Percentiles rank a stretch among this genome's conserved stretches.
Evolutionary conservation across 179 eudicot species (phyloP).

Genomic region (Vitellaria paradoxa): DNA sequence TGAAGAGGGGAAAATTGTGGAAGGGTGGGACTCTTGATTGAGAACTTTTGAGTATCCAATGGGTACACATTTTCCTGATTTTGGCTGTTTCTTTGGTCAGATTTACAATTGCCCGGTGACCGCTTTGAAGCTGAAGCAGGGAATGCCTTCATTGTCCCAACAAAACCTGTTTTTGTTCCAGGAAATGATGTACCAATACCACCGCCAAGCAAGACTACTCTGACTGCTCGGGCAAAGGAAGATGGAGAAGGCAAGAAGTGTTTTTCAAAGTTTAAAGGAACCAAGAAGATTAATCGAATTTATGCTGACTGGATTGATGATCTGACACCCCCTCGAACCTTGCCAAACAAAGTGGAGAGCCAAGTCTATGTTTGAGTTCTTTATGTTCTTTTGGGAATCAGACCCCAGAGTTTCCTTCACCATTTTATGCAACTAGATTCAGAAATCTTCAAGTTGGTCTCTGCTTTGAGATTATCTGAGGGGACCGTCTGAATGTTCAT

Average conservation of each 20-base stretch:
- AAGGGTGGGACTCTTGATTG: no score
- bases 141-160: background rate
- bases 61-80: no score
- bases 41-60: no score
- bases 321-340: slow-evolving; percentile 12
- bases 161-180: slow-evolving; percentile 9
- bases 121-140: slow-evolving; percentile 15
- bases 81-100: slow-evolving; percentile 1
- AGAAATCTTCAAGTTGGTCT: background rate
- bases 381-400: background rate
- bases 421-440: background rate
- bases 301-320: slow-evolving; percentile 24
- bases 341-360: slow-evolving; percentile 13
- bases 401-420: background rate
- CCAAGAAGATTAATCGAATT: slow-evolving; percentile 18
- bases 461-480: background rate
- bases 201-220: background rate
- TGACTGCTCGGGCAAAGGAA: slow-evolving; percentile 5
- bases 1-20: no score
- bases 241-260: slow-evolving; percentile 11
- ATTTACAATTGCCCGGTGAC: slow-evolving; percentile 11
- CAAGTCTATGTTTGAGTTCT: background rate
- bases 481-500: background rate
- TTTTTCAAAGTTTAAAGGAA: slow-evolving; percentile 12
- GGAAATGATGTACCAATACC: background rate